Conservation (phyloP, 257 asterid species). For the Solanum lignicaule region DNA sequence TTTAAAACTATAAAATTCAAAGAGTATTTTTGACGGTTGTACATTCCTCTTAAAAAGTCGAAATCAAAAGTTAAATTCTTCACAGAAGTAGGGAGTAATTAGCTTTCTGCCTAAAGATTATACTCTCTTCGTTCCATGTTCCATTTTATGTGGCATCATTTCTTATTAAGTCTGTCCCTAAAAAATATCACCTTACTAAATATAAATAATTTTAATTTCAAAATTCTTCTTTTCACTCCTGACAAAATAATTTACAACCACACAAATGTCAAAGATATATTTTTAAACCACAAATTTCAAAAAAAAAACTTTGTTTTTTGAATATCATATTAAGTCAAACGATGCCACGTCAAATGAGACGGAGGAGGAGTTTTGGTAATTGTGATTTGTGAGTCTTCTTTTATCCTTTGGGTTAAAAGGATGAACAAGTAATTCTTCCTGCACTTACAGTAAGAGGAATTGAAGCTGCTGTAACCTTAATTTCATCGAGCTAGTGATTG, state of each 20-base stretch:
- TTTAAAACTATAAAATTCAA: neutral
- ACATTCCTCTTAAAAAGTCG: neutral
- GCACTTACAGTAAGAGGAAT: slow-evolving; percentile 19
- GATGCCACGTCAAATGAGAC: neutral
- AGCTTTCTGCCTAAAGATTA: neutral
- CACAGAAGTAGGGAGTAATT: neutral
- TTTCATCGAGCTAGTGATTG: slow-evolving; percentile 73
- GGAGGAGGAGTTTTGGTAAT: neutral
- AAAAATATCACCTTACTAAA: neutral
- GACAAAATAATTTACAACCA: too few species aligned
- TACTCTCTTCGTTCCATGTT: too few species aligned
- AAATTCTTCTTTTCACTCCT: neutral
- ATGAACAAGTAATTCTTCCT: neutral
- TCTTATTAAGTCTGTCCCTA: neutral
- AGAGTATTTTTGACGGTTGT: neutral
- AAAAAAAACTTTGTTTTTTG: fast-evolving
- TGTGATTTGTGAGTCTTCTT: neutral
- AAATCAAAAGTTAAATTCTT: neutral
- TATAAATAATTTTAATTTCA: too few species aligned
- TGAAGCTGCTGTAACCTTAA: slow-evolving; percentile 47
- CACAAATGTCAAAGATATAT: fast-evolving
- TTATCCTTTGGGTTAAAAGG: neutral
- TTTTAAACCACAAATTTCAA: neutral
- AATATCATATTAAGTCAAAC: neutral
- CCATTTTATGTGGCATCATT: too few species aligned